phyloP scores from a whole-genome alignment of 2,329 filamentous ascomycete genomes.

The Botryosphaeria dothidea region DNA sequence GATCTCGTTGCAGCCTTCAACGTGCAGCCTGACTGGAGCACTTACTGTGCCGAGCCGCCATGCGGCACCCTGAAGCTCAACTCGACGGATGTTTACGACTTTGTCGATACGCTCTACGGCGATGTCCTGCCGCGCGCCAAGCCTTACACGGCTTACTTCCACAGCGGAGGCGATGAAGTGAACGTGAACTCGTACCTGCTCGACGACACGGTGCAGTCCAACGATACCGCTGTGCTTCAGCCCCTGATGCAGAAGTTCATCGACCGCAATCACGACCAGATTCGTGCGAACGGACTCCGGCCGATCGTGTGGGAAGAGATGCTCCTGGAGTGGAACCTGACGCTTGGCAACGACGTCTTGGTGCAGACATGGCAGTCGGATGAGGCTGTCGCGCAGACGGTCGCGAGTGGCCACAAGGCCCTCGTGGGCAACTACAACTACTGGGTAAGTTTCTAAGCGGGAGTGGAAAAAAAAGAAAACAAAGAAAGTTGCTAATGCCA shows the following conservation, averaged over 20 bases:
- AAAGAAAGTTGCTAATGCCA: background rate
- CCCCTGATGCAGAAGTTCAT: conserved; percentile 79
- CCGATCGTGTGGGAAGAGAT: conserved; percentile 91
- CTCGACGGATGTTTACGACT: conserved; percentile 66
- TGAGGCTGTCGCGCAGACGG: conserved; percentile 61
- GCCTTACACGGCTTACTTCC: conserved; percentile 65
- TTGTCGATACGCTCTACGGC: conserved; percentile 70
- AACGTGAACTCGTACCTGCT: conserved; percentile 69
- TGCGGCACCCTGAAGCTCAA: conserved; percentile 74
- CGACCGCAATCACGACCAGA: conserved; percentile 65
- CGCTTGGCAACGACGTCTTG: conserved; percentile 68
- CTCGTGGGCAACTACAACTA: conserved; percentile 76
- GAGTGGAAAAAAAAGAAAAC: background rate
- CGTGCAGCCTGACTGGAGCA: conserved; percentile 54
- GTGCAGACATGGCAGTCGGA: conserved; percentile 78
- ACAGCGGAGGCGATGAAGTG: conserved; percentile 86
- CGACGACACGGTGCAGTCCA: conserved; percentile 71
- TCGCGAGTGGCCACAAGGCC: conserved; percentile 66
- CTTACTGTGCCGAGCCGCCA: conserved; percentile 56
- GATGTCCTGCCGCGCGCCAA: conserved; percentile 73
- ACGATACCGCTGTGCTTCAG: conserved; percentile 63
- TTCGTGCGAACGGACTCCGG: conserved; percentile 64
- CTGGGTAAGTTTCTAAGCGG: conserved; percentile 58
- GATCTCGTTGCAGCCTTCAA: conserved; percentile 69
- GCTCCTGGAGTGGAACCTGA: conserved; percentile 75